Evolutionary conservation across 768 basidiomycete genomes (phyloP).

Genomic region (Tremella mesenterica): DNA sequence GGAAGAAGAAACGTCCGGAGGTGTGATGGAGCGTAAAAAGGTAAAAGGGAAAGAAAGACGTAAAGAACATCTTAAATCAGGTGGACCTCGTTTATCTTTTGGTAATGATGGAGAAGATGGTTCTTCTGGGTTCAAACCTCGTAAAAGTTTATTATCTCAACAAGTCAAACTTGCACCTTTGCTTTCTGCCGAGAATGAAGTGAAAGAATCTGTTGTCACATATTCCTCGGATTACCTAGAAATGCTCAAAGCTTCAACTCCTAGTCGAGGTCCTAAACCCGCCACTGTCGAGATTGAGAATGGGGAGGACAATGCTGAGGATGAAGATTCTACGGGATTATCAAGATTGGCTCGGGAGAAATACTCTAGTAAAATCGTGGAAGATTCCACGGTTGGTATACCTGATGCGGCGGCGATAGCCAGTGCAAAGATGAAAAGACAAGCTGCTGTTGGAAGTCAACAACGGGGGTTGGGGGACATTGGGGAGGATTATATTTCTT

Average conservation of each 20-base stretch:
- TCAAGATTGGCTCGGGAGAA: slow-evolving; percentile 36
- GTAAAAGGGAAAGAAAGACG: slow-evolving; percentile 35
- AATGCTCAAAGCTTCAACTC: slow-evolving; percentile 45
- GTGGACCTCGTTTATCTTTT: slow-evolving; percentile 32
- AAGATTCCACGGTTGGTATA: slow-evolving; percentile 39
- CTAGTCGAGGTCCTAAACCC: slow-evolving; percentile 23
- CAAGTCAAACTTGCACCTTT: slow-evolving; percentile 28
- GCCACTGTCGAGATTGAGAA: slow-evolving; percentile 12
- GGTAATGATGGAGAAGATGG: slow-evolving; percentile 29
- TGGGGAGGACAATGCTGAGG: slow-evolving; percentile 10
- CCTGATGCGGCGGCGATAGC: slow-evolving; percentile 45
- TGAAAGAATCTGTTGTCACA: slow-evolving; percentile 6
- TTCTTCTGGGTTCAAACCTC: slow-evolving; percentile 30
- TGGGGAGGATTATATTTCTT: slow-evolving; percentile 44
- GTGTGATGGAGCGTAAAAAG: slow-evolving; percentile 36
- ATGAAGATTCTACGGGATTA: slow-evolving; percentile 17
- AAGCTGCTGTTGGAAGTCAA: slow-evolving; percentile 34
- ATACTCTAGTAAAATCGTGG: slow-evolving; percentile 28
- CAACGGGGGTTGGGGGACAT: slow-evolving; percentile 14
- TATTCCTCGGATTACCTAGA: slow-evolving; percentile 46
- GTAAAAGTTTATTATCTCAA: slow-evolving; percentile 38
- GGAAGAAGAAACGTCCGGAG: slow-evolving; percentile 19
- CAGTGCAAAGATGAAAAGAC: slow-evolving; percentile 44
- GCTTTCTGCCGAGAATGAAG: slow-evolving; percentile 1
- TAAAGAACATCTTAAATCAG: slow-evolving; percentile 12